Conservation (phyloP, 2,329 filamentous ascomycete species). For the Epichloe glyceriae region DNA sequence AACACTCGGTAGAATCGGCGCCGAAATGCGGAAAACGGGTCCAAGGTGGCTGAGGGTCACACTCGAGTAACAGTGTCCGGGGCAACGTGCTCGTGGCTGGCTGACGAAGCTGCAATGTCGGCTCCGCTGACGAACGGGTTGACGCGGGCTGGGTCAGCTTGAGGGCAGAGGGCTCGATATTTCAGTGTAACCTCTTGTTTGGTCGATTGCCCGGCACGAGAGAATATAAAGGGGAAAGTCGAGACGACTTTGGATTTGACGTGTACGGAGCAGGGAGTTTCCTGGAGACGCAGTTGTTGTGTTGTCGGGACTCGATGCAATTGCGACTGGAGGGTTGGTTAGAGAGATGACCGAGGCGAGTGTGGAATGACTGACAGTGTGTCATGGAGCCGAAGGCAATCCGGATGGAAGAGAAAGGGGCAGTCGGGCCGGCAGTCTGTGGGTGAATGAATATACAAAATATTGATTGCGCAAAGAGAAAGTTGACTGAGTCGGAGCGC, state of each 20-base stretch:
- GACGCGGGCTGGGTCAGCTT: conserved; percentile 1
- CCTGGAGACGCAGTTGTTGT: no score
- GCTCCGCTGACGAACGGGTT: conserved; percentile 1
- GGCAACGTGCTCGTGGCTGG: conserved; percentile 4
- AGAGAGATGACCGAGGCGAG: no score
- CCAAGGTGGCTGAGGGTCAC: not conserved
- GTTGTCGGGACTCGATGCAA: not conserved
- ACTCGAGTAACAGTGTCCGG: not conserved
- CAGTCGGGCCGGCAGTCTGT: no score
- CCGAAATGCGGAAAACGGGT: conserved; percentile 1
- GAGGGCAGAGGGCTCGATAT: not conserved
- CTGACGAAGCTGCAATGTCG: conserved; percentile 2
- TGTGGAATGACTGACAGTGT: no score
- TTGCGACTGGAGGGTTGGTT: not conserved
- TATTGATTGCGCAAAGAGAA: no score
- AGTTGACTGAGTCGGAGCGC: no score
- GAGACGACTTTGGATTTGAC: not conserved
- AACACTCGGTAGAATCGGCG: not conserved
- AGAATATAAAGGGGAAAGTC: not conserved
- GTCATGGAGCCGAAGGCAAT: no score
- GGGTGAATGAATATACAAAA: no score
- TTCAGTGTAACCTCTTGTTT: not conserved
- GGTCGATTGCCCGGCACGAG: not conserved
- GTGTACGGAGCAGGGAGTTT: no score
- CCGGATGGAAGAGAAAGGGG: no score